A percentile compares a stretch with the other conserved stretches of the same genome.
Evolutionary conservation across 179 eudicot species (phyloP).

Genomic region (Sideroxylon spinosum): DNA sequence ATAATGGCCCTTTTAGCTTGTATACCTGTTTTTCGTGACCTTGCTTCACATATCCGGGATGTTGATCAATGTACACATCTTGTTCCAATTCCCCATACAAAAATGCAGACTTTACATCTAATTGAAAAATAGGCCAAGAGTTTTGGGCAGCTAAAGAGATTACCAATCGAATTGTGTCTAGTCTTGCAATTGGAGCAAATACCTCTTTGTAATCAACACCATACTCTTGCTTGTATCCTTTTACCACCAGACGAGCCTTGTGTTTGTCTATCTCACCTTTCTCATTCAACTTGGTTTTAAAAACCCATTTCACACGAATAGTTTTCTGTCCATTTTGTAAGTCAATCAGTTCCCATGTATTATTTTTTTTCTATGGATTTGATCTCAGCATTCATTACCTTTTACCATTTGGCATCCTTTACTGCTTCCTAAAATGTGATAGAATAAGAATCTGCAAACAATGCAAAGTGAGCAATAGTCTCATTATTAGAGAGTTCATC

Average conservation of each 20-base stretch:
- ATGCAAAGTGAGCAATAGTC: background rate
- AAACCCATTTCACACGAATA: background rate
- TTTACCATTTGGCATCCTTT: background rate
- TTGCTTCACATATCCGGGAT: too few relatives aligned
- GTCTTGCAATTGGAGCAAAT: background rate
- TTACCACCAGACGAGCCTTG: background rate
- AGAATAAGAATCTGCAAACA: background rate
- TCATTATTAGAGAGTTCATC: background rate
- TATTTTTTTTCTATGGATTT: background rate
- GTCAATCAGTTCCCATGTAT: background rate
- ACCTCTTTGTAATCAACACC: background rate
- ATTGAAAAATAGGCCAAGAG: too few relatives aligned
- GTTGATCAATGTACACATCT: too few relatives aligned
- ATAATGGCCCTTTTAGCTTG: too few relatives aligned
- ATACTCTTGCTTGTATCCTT: background rate
- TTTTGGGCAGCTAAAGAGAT: too few relatives aligned
- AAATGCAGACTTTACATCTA: too few relatives aligned
- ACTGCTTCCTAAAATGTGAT: background rate
- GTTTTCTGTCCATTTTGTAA: background rate
- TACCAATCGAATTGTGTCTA: background rate
- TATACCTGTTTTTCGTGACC: too few relatives aligned
- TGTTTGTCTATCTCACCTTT: conserved; percentile 2
- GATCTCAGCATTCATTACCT: background rate
- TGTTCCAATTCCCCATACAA: too few relatives aligned
- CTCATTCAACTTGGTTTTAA: background rate